Percentiles rank a stretch among this genome's conserved stretches.
phyloP scores from a whole-genome alignment of 2,329 filamentous ascomycete species.

The Rosellinia necatrix region DNA sequence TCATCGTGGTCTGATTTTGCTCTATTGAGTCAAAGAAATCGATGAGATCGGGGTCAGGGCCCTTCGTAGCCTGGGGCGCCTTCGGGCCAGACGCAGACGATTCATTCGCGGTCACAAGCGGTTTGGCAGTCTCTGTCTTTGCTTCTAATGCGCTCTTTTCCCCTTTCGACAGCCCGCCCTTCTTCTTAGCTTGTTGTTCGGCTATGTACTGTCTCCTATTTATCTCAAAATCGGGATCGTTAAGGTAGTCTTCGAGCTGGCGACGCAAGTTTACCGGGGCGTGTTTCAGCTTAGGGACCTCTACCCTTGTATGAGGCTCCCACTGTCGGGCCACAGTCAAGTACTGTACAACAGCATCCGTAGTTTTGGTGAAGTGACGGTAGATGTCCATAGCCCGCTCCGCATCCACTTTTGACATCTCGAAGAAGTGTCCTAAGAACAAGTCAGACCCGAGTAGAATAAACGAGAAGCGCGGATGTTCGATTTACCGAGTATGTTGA shows the following conservation, averaged over 20 bases:
- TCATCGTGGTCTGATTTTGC: conserved; percentile 78
- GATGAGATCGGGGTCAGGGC: conserved; percentile 77
- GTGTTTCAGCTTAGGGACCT: conserved; percentile 96
- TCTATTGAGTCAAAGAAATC: conserved; percentile 96
- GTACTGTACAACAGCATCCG: conserved; percentile 89
- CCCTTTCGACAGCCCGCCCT: conserved; percentile 46
- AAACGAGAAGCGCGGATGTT: neutral
- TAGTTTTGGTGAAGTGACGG: conserved; percentile 87
- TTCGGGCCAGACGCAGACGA: conserved; percentile 46
- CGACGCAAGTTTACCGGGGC: conserved; percentile 89
- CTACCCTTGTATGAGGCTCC: conserved; percentile 87
- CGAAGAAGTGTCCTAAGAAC: conserved; percentile 85
- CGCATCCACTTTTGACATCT: conserved; percentile 94
- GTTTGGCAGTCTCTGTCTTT: conserved; percentile 48
- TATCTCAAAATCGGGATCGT: conserved; percentile 92
- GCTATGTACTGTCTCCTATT: conserved; percentile 91
- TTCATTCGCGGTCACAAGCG: conserved; percentile 48
- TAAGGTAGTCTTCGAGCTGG: conserved; percentile 91
- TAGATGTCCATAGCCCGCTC: conserved; percentile 92
- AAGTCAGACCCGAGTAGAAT: conserved; percentile 27
- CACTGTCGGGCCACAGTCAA: conserved; percentile 85
- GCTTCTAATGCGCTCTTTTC: conserved; percentile 43
- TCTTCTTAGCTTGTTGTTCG: conserved; percentile 75
- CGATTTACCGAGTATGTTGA: conserved; percentile 84
- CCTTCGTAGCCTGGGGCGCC: conserved; percentile 58